Evolutionary conservation across 768 basidiomycete genomes (phyloP), one percentile per base, ranked within the genome.

Genomic region (Leccinum obscurum): DNA sequence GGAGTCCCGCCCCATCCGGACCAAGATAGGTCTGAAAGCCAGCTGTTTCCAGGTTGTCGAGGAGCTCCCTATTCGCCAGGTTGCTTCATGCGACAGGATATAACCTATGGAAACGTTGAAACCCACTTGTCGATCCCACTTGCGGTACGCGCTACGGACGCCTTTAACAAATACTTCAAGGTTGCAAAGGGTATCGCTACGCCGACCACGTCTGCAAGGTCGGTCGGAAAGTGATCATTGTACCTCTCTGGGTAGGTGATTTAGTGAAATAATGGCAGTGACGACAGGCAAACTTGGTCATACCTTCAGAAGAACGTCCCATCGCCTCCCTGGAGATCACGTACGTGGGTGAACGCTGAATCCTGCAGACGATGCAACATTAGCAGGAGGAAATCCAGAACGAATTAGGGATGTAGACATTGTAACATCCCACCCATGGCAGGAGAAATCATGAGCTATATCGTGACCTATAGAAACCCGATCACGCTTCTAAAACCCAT

Each of bases 391-490:
- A 17, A 63, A 67, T 35, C 14, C 10, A 75, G 75, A 10, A 34
- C 37, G 22, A 41, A 48, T 39, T 4, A 20, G 32, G n/a, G 17
- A 37, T 13, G 28, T 59, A 35, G 44, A 70, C 68, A 75, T 66
- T 1, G 66, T 70, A 9, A 75, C 68, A 51, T 71, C 65, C 17
- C 74, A 68, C 3, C 75, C 73, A 2, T 68, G 63, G 35, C 64
- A 61, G 57, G 39, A 66, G 17, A 75, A 63, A 58, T 77, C 77
- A 28, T 71, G 73, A 1, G 75, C 73, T 41, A 81, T 78, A 48
- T 80, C 78, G 54, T 78, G 77, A 6, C 61, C 76, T 73, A 48
- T 48, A n/a, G 24, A 53, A 52, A n/a, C 9, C 3, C 60, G 41
- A 64, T 26, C 30, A 13, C 20, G n/a, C 10, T 20, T 14, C 14